Evolutionary conservation across 2,329 filamentous ascomycete genomes (phyloP).

Genomic region (Neonectria ditissima): DNA sequence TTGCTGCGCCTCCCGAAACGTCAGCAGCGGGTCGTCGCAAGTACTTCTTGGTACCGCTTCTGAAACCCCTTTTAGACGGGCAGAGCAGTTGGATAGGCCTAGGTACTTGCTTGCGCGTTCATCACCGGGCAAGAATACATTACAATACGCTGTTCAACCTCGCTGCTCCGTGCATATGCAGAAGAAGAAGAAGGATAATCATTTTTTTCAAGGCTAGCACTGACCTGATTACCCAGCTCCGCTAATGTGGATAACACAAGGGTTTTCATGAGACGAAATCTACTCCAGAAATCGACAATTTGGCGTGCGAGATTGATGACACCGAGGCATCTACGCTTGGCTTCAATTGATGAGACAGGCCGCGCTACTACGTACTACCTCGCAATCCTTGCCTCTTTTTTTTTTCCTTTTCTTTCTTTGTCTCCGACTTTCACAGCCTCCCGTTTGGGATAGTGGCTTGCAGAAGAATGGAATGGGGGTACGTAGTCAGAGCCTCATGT

Average conservation of each 20-base stretch:
- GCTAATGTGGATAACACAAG: too few relatives aligned
- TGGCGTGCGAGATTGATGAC: constrained; percentile 3
- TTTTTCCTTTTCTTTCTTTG: not conserved
- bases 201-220: not conserved
- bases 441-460: not conserved
- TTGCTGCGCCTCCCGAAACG: constrained; percentile 28
- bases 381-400: not conserved
- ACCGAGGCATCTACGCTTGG: not conserved
- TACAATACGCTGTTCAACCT: not conserved
- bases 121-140: not conserved
- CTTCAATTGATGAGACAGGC: not conserved
- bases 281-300: not conserved
- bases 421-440: constrained; percentile 1
- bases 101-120: not conserved
- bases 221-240: too few relatives aligned
- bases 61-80: constrained; percentile 15
- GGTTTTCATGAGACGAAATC: not conserved
- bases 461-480: not conserved
- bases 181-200: too few relatives aligned
- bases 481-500: not conserved
- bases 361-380: not conserved
- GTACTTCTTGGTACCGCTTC: constrained; percentile 15
- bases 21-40: constrained; percentile 16
- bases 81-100: not conserved
- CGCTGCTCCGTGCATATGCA: not conserved